Base-by-base conservation (phyloP, 2,329 filamentous ascomycete genomes). In the Pseudogymnoascus sp. region DNA sequence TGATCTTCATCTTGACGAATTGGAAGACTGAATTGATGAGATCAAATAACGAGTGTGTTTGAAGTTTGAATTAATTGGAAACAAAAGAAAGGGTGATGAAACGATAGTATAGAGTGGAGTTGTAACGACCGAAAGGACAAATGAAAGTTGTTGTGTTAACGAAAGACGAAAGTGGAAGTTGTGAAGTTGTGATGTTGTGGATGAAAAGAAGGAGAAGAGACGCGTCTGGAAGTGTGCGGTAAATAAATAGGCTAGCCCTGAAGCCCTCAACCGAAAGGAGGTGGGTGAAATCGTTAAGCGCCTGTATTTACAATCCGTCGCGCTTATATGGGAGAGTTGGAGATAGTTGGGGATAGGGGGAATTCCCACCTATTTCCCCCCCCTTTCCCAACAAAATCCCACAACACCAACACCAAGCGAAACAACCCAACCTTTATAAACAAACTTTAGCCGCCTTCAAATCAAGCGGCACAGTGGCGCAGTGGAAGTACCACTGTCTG, bases 1-100 rank as follows among this genome's bases (percentile, higher is more conserved):
- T 67, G 65, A 66, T 66, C 69, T 70, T 71, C 72, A 74, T 74
- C 57, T 68, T 70, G 68, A 69, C 65, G 60, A 66, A 67, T 64
- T 64, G 66, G 63, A 62, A 14, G 61, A 63, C 65, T 57, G 25
- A 34, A 13, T 28, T 7, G 21, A 34, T 57, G 48, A 31, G 25
- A 34, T 57, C 48, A 57, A 57, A 19, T 31, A 57, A 57, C 48
- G 25, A 57, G 48, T 31, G 48, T 57, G 25, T 8, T 57, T 57
- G 28, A 57, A 57, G 51, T 4, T 34, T 57, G 23, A 54, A 31
- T 31, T 54, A 23, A 54, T 54, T 23, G 25, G 14, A 54, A 31
- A 28, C 14, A 54, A 54, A 28, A 16, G 6, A 16, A 13, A 54
- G 8, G 48, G 7, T 31, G n/a, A 34, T 57, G n/a, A 34, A 57